Base-by-base conservation (phyloP, 2,329 filamentous ascomycete genomes). In the Diplodia intermedia region DNA sequence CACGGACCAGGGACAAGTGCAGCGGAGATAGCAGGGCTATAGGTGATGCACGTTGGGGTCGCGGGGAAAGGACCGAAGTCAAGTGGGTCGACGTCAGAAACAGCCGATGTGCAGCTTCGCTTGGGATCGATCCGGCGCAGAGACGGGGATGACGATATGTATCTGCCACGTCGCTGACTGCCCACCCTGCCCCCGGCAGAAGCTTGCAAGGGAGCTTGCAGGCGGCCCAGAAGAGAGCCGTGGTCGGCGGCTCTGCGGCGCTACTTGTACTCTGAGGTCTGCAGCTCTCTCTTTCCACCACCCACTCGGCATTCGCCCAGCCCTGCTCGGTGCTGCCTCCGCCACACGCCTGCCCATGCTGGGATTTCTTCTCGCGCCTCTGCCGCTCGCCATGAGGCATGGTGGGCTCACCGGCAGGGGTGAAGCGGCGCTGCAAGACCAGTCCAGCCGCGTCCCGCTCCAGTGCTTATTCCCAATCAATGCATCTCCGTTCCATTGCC, bases 51-150 rank as follows among this genome's bases (percentile, higher is more conserved):
- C 26, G 26, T 26, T 47, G 20, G 9, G n/a, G 56, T n/a, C 57
- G 57, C 49, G 57, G 57, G 43, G 57, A 50, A 62, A 62, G 57
- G 57, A 38, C 57, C 57, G 57, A 62, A n/a, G 57, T 52, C 60
- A 52, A 43, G 11, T 63, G 57, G 40, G 31, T 62, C 26, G 43
- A 62, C 57, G 60, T 63, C 43, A 63, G 36, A 62, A 62, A 62
- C 57, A 62, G 40, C 26, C 31, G 40, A 62, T 33, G 29, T 15
- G 43, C 57, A 50, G 36, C 43, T 50, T 50, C n/a, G 43, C 29
- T 23, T 36, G 60, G 57, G 60, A 29, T 38, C 40, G 60, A 62
- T 62, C 43, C 11, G 15, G 9, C 18, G 60, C 20, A 26, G 43
- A 36, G 43, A 52, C 6, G 47, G 31, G 43, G 29, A 53, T 53